These are phyloP conservation scores for Wallemia ichthyophaga DNA, from an alignment of 1,284 basidiomycete species.

Conservation along the genomic window DNA sequence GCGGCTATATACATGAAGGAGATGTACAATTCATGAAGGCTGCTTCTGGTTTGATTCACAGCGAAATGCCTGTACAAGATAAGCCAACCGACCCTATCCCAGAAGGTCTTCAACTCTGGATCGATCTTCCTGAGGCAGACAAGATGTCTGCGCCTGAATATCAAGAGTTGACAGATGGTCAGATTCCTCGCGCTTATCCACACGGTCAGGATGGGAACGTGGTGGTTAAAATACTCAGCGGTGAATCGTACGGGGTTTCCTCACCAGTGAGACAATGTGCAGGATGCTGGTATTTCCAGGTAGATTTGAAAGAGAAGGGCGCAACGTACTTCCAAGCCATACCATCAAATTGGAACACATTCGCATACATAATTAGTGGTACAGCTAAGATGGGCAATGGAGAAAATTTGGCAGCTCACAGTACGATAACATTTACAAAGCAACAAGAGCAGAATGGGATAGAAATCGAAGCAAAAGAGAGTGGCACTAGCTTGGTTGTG, in stretches of 20 bases:
- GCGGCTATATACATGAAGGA: background rate
- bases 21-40: background rate
- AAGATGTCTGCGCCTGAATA: constrained; percentile 39
- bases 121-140: constrained; percentile 58
- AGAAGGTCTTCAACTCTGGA: constrained; percentile 66
- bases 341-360: constrained; percentile 23
- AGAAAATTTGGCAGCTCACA: constrained; percentile 10
- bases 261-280: constrained; percentile 69
- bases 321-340: constrained; percentile 52
- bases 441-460: constrained; percentile 29
- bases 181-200: constrained; percentile 38
- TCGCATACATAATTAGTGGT: constrained; percentile 10
- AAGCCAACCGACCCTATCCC: constrained; percentile 30
- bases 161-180: constrained; percentile 19
- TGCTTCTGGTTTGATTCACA: constrained; percentile 9
- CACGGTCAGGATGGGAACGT: constrained; percentile 36
- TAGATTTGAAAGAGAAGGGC: constrained; percentile 33
- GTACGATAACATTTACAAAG: constrained; percentile 24
- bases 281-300: constrained; percentile 77
- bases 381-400: constrained; percentile 2
- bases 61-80: constrained; percentile 49
- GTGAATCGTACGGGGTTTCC: constrained; percentile 51
- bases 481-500: constrained; percentile 38
- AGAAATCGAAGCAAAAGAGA: constrained; percentile 24
- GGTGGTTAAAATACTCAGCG: constrained; percentile 58